These are phyloP conservation scores for Pleurotus citrinopileatus DNA, from an alignment of 768 basidiomycete genomes.

Conservation along the genomic window DNA sequence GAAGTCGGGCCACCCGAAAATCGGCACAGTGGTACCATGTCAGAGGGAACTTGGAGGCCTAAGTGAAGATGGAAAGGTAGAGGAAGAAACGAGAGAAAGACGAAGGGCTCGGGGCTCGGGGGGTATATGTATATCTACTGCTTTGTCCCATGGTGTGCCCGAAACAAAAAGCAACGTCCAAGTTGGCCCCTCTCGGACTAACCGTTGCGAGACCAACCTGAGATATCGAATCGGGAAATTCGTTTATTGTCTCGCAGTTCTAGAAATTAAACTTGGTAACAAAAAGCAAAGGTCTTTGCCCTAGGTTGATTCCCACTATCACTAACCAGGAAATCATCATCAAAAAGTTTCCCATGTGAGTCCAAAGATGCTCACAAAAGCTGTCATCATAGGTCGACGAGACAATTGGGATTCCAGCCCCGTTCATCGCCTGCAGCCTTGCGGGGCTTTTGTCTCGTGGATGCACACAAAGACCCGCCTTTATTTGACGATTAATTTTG, in stretches of 20 bases:
- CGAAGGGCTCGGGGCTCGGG: constrained; percentile 16
- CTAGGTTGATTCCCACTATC: constrained; percentile 4
- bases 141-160: constrained; percentile 7
- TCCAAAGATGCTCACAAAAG: not conserved
- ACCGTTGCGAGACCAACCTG: constrained; percentile 10
- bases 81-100: constrained; percentile 34
- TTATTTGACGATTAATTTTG: constrained; percentile 1
- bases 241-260: constrained; percentile 10
- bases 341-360: not conserved
- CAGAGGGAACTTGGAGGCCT: not conserved
- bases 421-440: not conserved
- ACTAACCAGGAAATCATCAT: constrained; percentile 4
- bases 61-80: constrained; percentile 20
- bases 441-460: not conserved
- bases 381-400: not conserved
- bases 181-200: constrained; percentile 5
- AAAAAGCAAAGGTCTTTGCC: constrained; percentile 8
- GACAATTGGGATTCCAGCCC: constrained; percentile 1
- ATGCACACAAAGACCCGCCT: not conserved
- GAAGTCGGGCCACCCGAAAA: constrained; percentile 17
- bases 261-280: constrained; percentile 9
- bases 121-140: constrained; percentile 5
- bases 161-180: constrained; percentile 9
- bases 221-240: constrained; percentile 8
- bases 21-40: not conserved